Base-by-base conservation (phyloP, 805 yeast genomes). In the Candida coleopterorum region DNA sequence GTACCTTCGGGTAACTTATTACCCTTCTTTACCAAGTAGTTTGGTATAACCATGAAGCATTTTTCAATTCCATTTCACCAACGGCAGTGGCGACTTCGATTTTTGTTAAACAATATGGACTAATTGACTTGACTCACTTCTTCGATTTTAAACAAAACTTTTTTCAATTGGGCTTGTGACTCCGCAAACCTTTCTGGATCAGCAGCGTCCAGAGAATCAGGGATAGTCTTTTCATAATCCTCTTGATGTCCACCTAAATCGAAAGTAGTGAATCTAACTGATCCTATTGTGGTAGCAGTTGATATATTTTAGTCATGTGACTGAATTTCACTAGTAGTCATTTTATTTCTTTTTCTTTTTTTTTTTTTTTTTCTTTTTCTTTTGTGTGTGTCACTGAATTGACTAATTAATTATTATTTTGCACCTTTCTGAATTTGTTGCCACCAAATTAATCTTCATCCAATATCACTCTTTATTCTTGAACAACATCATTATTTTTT, bases 201-300 rank as follows among this genome's bases (percentile, higher is more conserved):
- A 38, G 97, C 97, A 39, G 95, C 94, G 61, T 93, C 99, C 22
- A 93, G 97, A 41, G 93, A 72, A 63, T 85, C 93, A 22, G 93
- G 97, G 49, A 93, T 93, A 39, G 97, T 98, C 62, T 88, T 85
- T 34, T 93, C 99, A 64, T 93, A 93, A 62, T 93, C 97, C 68
- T 90, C 97, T 62, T 78, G 82, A 71, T 93, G 99, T 29, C 99
- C 99, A 65, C 99, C 99, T 51, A 93, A 75, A 63, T 93, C 99
- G 54, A 93, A 93, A 20, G 99, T 93, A 42, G 99, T 93, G 75
- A 93, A 93, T 62, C 90, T 82, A 44, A 90, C 94, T 50, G 85
- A 83, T 50, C 97, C 98, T 53, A 93, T 93, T n/a, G n/a, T n/a
- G n/a, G n/a, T n/a, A n/a, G n/a, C n/a, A n/a, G n/a, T n/a, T n/a